A percentile compares a stretch with the other conserved stretches of the same genome.
Conservation (phyloP, 257 asterid species). For the Fraxinus pennsylvanica region DNA sequence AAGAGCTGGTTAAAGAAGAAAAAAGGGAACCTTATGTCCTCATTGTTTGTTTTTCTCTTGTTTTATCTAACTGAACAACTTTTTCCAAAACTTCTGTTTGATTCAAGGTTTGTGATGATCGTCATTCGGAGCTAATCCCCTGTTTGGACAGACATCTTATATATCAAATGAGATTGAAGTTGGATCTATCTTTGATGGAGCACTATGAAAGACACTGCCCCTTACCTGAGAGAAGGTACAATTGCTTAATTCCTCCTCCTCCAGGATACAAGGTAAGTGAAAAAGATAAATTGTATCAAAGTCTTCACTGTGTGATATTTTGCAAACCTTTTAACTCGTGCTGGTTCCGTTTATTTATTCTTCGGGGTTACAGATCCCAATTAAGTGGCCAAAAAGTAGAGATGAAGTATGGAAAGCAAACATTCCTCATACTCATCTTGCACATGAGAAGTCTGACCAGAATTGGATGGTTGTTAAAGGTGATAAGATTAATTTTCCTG, state of each 20-base stretch:
- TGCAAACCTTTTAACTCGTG: neutral
- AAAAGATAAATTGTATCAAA: slow-evolving; percentile 8
- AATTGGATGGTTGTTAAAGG: slow-evolving; percentile 98
- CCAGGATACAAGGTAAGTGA: slow-evolving; percentile 80
- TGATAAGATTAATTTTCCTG: slow-evolving; percentile 78
- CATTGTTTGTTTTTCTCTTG: neutral
- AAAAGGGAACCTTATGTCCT: neutral
- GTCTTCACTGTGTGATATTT: neutral
- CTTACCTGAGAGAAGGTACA: slow-evolving; percentile 82
- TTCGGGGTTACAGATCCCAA: slow-evolving; percentile 55
- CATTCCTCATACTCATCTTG: slow-evolving; percentile 96
- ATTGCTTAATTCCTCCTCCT: slow-evolving; percentile 97
- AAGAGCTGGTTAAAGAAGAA: slow-evolving; percentile 13
- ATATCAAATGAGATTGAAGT: slow-evolving; percentile 84
- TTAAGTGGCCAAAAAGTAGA: slow-evolving; percentile 95
- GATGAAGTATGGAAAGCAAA: slow-evolving; percentile 94
- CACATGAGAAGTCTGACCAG: slow-evolving; percentile 94
- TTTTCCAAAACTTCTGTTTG: slow-evolving; percentile 7
- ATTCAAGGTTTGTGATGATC: slow-evolving; percentile 93
- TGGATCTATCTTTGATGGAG: slow-evolving; percentile 95
- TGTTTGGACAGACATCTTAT: slow-evolving; percentile 95
- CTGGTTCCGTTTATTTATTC: slow-evolving; percentile 18
- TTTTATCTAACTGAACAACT: slow-evolving; percentile 18
- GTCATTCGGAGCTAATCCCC: slow-evolving; percentile 94
- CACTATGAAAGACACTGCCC: slow-evolving; percentile 99